phyloP scores from a whole-genome alignment of 352 stramenopile genomes.

The Pseudoperonospora humuli region DNA sequence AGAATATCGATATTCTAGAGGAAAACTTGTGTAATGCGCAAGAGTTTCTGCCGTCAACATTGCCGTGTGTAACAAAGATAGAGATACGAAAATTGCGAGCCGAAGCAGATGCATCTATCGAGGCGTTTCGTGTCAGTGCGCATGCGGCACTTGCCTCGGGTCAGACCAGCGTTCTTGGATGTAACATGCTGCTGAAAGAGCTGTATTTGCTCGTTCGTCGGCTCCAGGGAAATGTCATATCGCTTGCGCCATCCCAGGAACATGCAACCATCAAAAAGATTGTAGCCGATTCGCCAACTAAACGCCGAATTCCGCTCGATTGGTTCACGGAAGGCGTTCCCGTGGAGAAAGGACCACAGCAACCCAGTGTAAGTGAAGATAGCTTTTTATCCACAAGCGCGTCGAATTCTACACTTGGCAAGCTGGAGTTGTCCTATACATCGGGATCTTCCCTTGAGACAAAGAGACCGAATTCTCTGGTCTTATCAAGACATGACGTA shows the following conservation, averaged over 20 bases:
- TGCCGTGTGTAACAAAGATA: slow-evolving; percentile 43
- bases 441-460: slow-evolving; percentile 39
- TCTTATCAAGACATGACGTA: slow-evolving; percentile 21
- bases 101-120: slow-evolving; percentile 30
- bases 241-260: slow-evolving; percentile 45
- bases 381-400: slow-evolving; percentile 28
- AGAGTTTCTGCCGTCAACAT: slow-evolving; percentile 49
- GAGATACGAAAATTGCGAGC: slow-evolving; percentile 47
- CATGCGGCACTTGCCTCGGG: slow-evolving; percentile 20
- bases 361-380: slow-evolving; percentile 29
- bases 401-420: slow-evolving; percentile 30
- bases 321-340: slow-evolving; percentile 55
- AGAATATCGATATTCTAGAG: slow-evolving; percentile 65
- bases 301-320: slow-evolving; percentile 64
- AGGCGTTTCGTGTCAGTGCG: slow-evolving; percentile 28
- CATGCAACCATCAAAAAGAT: slow-evolving; percentile 79
- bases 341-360: slow-evolving; percentile 20
- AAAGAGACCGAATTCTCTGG: slow-evolving; percentile 22
- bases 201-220: slow-evolving; percentile 49
- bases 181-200: slow-evolving; percentile 55
- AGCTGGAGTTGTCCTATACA: slow-evolving; percentile 31
- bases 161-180: slow-evolving; percentile 49
- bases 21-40: slow-evolving; percentile 56
- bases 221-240: slow-evolving; percentile 50
- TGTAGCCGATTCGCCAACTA: slow-evolving; percentile 50